Base-by-base conservation (phyloP, 306 rosid genomes). In the Casuarina glauca region DNA sequence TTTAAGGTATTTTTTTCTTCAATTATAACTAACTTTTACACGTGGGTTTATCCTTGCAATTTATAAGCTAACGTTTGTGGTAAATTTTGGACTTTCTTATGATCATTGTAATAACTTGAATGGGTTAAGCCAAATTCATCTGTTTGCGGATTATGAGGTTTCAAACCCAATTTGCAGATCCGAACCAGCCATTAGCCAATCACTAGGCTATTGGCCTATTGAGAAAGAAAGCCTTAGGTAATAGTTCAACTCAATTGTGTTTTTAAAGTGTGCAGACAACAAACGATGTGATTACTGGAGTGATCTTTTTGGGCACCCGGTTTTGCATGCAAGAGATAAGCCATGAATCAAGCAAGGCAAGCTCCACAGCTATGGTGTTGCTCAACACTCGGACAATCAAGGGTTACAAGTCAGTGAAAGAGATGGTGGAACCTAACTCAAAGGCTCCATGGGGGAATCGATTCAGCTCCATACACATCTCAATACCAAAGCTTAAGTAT, bases 261-360 rank as follows among this genome's bases (percentile, higher is more conserved):
- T 15, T n/a, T 44, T 8, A 44, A 2, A 3, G 19, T 76, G 16
- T 20, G 5, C 72, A 86, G 87, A 81, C 85, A 58, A 50, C 85
- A 74, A 89, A 89, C 48, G 93, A 87, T 43, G 91, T 87, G 26
- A 75, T 85, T 5, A 57, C 87, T 13, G 91, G 88, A 1, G 38
- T 83, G 72, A 69, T 87, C 9, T 89, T 85, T 66, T 80, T 76
- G 1, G 93, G 91, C 26, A 81, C 83, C 38, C 69, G 91, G 13
- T 46, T 89, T 36, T 89, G 81, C 6, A 89, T 89, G 91, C 77
- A 83, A 83, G 85, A 79, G 73, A 51, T 68, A 0, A 61, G 79
- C 70, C 7, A 39, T 17, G 50, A 82, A 63, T 85, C 91, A 74
- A 79, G 84, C 4, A 60, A 73, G 49, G 43, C 79, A 1, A 9